Conservation (phyloP, 2,329 filamentous ascomycete genomes). For the Claviceps monticola region DNA sequence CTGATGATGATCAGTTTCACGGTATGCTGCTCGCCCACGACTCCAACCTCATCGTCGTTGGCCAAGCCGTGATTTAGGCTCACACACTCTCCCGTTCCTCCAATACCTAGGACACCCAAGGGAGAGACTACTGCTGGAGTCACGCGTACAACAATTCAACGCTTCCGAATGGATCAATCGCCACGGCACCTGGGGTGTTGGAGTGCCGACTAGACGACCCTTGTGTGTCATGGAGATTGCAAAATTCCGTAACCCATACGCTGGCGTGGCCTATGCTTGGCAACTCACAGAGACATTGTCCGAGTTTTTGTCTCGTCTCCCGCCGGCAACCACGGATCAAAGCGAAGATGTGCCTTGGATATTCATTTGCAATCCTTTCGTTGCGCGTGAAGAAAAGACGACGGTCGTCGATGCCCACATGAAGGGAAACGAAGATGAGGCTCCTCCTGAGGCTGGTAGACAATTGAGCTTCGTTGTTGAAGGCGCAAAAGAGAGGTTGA, state of each 20-base stretch:
- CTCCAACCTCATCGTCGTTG: background rate
- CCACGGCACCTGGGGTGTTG: slow-evolving; percentile 1
- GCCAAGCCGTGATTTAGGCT: background rate
- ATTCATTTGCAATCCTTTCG: slow-evolving; percentile 53
- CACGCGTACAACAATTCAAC: slow-evolving; percentile 37
- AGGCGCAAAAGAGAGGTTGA: slow-evolving; percentile 37
- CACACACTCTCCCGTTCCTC: background rate
- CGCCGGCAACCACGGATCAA: slow-evolving; percentile 46
- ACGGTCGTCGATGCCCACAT: slow-evolving; percentile 22
- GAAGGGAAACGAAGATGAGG: slow-evolving; percentile 35
- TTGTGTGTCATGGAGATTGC: slow-evolving; percentile 8
- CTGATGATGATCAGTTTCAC: background rate
- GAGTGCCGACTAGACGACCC: slow-evolving; percentile 1
- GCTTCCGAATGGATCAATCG: slow-evolving; percentile 27
- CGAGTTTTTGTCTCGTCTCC: slow-evolving; percentile 54
- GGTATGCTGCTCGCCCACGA: background rate
- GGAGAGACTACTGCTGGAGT: slow-evolving; percentile 31
- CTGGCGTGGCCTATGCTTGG: slow-evolving; percentile 40
- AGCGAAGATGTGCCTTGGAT: slow-evolving; percentile 49
- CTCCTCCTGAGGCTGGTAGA: slow-evolving; percentile 29
- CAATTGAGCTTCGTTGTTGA: slow-evolving; percentile 35
- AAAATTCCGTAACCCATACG: slow-evolving; percentile 43
- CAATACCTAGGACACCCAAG: slow-evolving; percentile 37
- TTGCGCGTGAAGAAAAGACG: slow-evolving; percentile 20
- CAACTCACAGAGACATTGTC: slow-evolving; percentile 49